A percentile compares a stretch with the other conserved stretches of the same genome.
These are phyloP conservation scores for Boletus subcaerulescens DNA, from an alignment of 768 basidiomycete species.

Conservation along the genomic window DNA sequence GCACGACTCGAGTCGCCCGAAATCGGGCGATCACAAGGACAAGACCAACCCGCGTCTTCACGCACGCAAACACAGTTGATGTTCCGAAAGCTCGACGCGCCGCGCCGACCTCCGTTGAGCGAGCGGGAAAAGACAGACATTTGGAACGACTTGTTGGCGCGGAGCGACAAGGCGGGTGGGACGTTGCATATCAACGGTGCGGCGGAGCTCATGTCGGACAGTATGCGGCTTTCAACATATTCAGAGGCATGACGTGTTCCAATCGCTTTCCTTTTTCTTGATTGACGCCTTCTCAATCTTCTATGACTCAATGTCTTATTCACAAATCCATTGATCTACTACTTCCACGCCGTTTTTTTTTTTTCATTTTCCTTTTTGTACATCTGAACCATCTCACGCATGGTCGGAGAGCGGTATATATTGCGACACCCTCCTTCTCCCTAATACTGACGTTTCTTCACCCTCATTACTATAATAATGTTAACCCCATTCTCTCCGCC, in stretches of 20 bases:
- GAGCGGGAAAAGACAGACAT: slow-evolving; percentile 69
- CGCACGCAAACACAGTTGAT: slow-evolving; percentile 34
- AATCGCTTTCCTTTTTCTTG: background rate
- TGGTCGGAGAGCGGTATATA: slow-evolving; percentile 7
- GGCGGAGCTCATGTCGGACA: slow-evolving; percentile 42
- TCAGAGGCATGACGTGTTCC: slow-evolving; percentile 17
- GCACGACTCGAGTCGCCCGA: slow-evolving; percentile 16
- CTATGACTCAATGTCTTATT: background rate
- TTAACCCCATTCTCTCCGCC: too few species aligned
- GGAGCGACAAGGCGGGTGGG: slow-evolving; percentile 69
- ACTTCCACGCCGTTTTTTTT: background rate
- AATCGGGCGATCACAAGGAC: slow-evolving; percentile 1
- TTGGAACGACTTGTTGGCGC: slow-evolving; percentile 67
- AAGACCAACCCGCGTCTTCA: slow-evolving; percentile 9
- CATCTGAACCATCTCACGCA: slow-evolving; percentile 6
- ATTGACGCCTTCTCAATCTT: background rate
- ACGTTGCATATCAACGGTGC: slow-evolving; percentile 54
- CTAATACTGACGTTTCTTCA: background rate
- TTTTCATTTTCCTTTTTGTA: background rate
- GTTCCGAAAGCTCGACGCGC: slow-evolving; percentile 47
- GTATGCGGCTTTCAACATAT: slow-evolving; percentile 35
- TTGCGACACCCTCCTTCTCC: slow-evolving; percentile 1
- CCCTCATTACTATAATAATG: background rate
- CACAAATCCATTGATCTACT: background rate
- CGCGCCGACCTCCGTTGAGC: slow-evolving; percentile 41